A percentile compares a stretch with the other conserved stretches of the same genome.
Evolutionary conservation across 495 filamentous ascomycete genomes (phyloP).

Genomic region (Penicillium pancosmium): DNA sequence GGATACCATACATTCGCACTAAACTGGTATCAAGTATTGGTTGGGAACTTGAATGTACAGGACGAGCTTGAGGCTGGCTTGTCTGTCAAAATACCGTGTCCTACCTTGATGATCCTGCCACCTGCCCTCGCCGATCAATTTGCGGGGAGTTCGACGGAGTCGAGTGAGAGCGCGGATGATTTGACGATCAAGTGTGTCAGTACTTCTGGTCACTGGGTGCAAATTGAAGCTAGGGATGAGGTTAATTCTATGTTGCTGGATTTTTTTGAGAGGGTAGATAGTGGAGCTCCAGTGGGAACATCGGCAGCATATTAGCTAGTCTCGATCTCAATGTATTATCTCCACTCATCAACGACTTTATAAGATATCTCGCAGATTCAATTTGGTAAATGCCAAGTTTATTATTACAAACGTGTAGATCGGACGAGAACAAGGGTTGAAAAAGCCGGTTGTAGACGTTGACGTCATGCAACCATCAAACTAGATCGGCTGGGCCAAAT

Average conservation of each 20-base stretch:
- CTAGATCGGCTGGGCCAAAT: neutral
- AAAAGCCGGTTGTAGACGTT: constrained; percentile 12
- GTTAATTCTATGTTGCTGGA: constrained; percentile 42
- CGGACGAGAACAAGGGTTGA: neutral
- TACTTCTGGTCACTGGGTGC: constrained; percentile 34
- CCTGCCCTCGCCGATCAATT: constrained; percentile 14
- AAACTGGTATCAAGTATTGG: constrained; percentile 37
- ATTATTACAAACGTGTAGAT: neutral
- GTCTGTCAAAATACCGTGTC: constrained; percentile 15
- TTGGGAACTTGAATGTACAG: constrained; percentile 28
- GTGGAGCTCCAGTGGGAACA: neutral
- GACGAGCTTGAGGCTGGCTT: constrained; percentile 26
- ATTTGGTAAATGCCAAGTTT: too few relatives aligned
- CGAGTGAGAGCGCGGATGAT: constrained; percentile 22
- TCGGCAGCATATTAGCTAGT: neutral
- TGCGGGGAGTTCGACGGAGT: constrained; percentile 7
- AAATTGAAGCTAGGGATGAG: constrained; percentile 38
- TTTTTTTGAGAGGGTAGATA: constrained; percentile 30
- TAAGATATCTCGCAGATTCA: too few relatives aligned
- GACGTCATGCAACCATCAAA: constrained; percentile 27
- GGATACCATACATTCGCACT: constrained; percentile 25
- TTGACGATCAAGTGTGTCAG: constrained; percentile 24
- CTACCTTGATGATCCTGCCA: constrained; percentile 21
- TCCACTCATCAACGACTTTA: too few relatives aligned
- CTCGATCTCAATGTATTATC: too few relatives aligned